Conservation (phyloP, 2,329 filamentous ascomycete genomes). For the Neophaeococcomyces mojaviensis region DNA sequence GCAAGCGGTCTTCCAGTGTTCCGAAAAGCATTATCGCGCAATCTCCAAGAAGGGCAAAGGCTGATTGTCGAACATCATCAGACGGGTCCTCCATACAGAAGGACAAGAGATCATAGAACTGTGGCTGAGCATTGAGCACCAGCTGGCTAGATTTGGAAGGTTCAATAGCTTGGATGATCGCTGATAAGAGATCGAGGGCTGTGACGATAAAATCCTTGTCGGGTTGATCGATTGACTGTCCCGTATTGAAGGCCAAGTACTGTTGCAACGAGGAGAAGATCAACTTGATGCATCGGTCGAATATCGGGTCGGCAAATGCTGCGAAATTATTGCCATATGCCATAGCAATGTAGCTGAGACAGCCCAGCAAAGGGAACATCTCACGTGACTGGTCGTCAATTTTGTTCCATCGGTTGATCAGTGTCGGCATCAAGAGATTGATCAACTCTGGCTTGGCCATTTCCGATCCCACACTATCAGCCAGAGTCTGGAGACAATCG, state of each 20-base stretch:
- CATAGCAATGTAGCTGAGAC: conserved; percentile 85
- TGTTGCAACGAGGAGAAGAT: conserved; percentile 88
- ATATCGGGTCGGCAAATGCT: conserved; percentile 79
- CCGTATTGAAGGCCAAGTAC: conserved; percentile 60
- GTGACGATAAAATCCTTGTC: conserved; percentile 98
- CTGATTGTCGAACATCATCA: conserved; percentile 91
- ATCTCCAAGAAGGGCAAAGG: conserved; percentile 89
- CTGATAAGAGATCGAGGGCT: conserved; percentile 84
- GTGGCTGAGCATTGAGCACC: conserved; percentile 65
- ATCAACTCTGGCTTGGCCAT: conserved; percentile 77
- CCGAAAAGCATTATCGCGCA: conserved; percentile 87
- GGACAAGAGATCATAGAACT: conserved; percentile 81
- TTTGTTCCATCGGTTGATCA: conserved; percentile 80
- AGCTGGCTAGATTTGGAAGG: conserved; percentile 66
- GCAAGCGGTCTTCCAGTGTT: conserved; percentile 67
- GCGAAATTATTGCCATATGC: conserved; percentile 76
- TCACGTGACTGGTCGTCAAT: conserved; percentile 85
- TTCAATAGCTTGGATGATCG: conserved; percentile 84
- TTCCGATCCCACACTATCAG: conserved; percentile 77
- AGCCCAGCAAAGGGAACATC: conserved; percentile 91
- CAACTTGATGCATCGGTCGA: conserved; percentile 78
- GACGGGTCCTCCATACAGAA: conserved; percentile 88
- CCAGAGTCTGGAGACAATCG: conserved; percentile 94
- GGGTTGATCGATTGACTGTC: conserved; percentile 64
- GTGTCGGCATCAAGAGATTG: conserved; percentile 80